A percentile compares a stretch with the other conserved stretches of the same genome.
Evolutionary conservation across 108 stramenopile genomes (phyloP).

Genomic region (Aurantiochytrium sp.): DNA sequence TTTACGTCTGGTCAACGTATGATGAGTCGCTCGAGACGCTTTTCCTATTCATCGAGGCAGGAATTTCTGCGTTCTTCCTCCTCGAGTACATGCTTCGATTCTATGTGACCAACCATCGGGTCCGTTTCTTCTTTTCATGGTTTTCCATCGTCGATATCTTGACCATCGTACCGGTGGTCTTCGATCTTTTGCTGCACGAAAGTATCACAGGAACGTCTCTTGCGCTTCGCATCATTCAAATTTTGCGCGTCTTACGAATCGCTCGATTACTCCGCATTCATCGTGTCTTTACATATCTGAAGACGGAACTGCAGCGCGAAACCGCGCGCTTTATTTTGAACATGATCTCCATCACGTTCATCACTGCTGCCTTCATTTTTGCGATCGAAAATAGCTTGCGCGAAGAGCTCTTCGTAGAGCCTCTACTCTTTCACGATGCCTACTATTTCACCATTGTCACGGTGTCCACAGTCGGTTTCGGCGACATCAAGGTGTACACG

Average conservation of each 20-base stretch:
- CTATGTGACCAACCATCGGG: neutral
- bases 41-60: neutral
- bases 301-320: neutral
- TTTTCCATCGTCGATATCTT: neutral
- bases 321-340: neutral
- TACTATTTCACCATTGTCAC: conserved; percentile 7
- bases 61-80: neutral
- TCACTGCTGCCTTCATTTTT: neutral
- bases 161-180: neutral
- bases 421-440: neutral
- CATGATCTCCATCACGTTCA: neutral
- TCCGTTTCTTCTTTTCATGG: neutral
- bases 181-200: neutral
- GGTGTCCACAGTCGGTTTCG: neutral
- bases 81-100: neutral
- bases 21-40: neutral
- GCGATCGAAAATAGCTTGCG: neutral
- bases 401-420: neutral
- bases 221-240: neutral
- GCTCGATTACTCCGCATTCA: neutral
- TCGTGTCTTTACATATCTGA: neutral
- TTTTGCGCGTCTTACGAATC: neutral
- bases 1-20: neutral
- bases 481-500: neutral
- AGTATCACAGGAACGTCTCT: neutral